phyloP scores from a whole-genome alignment of 2,329 filamentous ascomycete species.

The Nemania sp. region DNA sequence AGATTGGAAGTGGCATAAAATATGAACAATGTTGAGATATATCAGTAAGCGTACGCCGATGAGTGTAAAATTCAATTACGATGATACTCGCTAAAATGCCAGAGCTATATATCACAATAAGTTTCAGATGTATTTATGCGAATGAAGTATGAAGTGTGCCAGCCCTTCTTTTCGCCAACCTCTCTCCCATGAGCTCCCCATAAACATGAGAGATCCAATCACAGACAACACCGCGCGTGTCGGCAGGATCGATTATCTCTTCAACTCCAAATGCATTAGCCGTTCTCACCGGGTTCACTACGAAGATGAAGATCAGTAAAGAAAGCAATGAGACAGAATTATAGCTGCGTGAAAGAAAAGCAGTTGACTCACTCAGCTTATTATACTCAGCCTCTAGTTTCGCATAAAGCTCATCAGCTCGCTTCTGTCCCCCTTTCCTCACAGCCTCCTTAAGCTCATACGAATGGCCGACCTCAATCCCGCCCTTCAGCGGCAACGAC shows the following conservation, averaged over 20 bases:
- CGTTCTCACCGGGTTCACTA: conserved; percentile 25
- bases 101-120: too few relatives aligned
- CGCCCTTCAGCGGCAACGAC: conserved; percentile 22
- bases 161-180: conserved; percentile 20
- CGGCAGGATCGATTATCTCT: conserved; percentile 21
- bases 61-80: too few relatives aligned
- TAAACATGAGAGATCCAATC: conserved; percentile 22
- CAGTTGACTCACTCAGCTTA: conserved; percentile 13
- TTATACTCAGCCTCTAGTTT: conserved; percentile 23
- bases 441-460: conserved; percentile 22
- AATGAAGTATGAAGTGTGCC: conserved; percentile 22
- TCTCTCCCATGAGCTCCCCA: conserved; percentile 20
- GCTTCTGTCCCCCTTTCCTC: conserved; percentile 14
- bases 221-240: conserved; percentile 20
- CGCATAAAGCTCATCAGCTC: conserved; percentile 18
- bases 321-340: too few relatives aligned
- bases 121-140: conserved; percentile 7
- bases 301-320: not conserved
- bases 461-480: conserved; percentile 24
- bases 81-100: too few relatives aligned
- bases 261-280: conserved; percentile 25
- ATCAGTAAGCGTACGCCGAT: too few relatives aligned
- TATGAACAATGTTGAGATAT: too few relatives aligned
- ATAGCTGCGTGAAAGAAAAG: too few relatives aligned
- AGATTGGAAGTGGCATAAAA: too few relatives aligned